phyloP scores from a whole-genome alignment of 1,284 basidiomycete species.

The Marasmius sp. region DNA sequence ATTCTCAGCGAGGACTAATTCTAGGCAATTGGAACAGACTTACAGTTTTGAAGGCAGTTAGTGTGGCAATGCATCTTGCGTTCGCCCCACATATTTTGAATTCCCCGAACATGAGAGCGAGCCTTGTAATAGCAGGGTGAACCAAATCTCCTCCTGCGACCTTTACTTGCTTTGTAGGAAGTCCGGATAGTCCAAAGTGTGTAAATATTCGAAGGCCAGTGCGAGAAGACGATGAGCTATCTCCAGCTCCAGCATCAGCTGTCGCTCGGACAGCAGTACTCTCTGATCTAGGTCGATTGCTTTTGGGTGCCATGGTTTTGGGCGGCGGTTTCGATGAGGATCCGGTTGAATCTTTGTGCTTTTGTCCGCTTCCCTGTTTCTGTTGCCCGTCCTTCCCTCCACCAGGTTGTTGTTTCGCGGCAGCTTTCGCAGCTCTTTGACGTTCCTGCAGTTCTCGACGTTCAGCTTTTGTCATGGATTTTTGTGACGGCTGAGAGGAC shows the following conservation, averaged over 20 bases:
- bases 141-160: constrained; percentile 71
- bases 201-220: constrained; percentile 74
- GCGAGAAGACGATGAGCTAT: constrained; percentile 20
- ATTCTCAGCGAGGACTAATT: constrained; percentile 4
- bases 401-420: constrained; percentile 34
- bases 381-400: constrained; percentile 11
- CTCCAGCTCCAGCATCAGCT: constrained; percentile 30
- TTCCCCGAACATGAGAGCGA: constrained; percentile 81
- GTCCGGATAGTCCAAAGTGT: constrained; percentile 76
- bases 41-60: constrained; percentile 83
- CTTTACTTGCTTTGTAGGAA: constrained; percentile 40
- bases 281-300: neutral
- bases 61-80: constrained; percentile 85
- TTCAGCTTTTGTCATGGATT: constrained; percentile 77
- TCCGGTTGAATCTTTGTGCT: constrained; percentile 31
- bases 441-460: constrained; percentile 76
- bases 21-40: constrained; percentile 23
- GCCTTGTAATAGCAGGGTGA: constrained; percentile 75
- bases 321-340: constrained; percentile 12
- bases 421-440: constrained; percentile 73
- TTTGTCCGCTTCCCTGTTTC: constrained; percentile 29
- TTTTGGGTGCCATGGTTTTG: constrained; percentile 17
- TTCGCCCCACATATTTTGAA: constrained; percentile 88
- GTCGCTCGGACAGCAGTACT: neutral
- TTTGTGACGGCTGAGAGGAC: constrained; percentile 49